Evolutionary conservation across 2,329 filamentous ascomycete genomes (phyloP).

Genomic region (Aspergillus sp.): DNA sequence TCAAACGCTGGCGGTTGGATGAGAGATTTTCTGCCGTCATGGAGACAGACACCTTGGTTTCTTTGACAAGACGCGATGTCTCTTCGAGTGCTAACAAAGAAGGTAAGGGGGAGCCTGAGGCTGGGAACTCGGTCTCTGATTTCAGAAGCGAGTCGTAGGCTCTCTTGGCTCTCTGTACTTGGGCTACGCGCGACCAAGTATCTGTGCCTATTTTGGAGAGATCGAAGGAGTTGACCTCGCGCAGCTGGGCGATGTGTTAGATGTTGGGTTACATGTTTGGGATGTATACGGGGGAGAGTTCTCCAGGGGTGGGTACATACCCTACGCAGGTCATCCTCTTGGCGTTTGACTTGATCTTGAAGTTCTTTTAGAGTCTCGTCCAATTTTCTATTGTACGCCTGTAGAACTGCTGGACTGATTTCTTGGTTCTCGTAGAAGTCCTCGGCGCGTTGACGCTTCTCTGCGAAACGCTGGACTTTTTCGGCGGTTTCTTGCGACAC

Average conservation of each 20-base stretch:
- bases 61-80: constrained; percentile 64
- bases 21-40: constrained; percentile 45
- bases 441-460: constrained; percentile 39
- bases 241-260: constrained; percentile 34
- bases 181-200: constrained; percentile 38
- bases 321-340: constrained; percentile 51
- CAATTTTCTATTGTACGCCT: constrained; percentile 48
- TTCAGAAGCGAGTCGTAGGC: constrained; percentile 67
- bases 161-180: constrained; percentile 58
- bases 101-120: constrained; percentile 67
- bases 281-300: background rate
- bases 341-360: constrained; percentile 54
- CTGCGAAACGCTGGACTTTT: constrained; percentile 38
- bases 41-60: constrained; percentile 63
- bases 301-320: constrained; percentile 32
- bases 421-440: constrained; percentile 33
- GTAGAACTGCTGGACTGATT: constrained; percentile 31
- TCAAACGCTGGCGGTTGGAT: constrained; percentile 42
- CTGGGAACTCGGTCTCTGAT: constrained; percentile 66
- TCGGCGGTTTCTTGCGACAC: constrained; percentile 34
- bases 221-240: constrained; percentile 32
- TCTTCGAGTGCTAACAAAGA: constrained; percentile 70
- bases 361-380: constrained; percentile 70
- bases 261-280: background rate
- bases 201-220: constrained; percentile 34